Percentiles rank a stretch among this genome's conserved stretches.
phyloP scores from a whole-genome alignment of 129 eudicot species.

The Dittrichia graveolens region DNA sequence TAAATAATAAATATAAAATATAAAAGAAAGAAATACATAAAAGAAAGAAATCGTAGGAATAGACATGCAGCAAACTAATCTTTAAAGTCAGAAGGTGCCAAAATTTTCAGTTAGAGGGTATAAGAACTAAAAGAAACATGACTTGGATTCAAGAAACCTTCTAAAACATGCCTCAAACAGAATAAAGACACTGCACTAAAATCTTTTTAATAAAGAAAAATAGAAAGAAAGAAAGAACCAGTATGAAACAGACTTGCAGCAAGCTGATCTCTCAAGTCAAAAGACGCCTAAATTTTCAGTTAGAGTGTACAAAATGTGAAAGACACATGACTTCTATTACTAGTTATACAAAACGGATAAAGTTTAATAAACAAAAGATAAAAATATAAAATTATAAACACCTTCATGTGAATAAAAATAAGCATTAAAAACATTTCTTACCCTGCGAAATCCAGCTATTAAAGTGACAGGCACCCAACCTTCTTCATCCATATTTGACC shows the following conservation, averaged over 20 bases:
- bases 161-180: no score
- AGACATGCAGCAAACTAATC: background rate
- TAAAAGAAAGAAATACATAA: background rate
- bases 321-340: no score
- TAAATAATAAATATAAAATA: background rate
- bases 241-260: no score
- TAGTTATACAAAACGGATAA: no score
- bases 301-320: no score
- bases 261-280: no score
- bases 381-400: background rate
- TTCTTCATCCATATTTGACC: constrained; percentile 68
- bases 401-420: background rate
- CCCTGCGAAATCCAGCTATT: constrained; percentile 70
- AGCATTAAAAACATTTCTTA: constrained; percentile 42
- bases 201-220: background rate
- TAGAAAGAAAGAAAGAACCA: background rate
- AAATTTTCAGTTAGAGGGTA: background rate
- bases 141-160: background rate
- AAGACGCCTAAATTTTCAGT: no score
- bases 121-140: background rate
- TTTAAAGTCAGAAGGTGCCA: constrained; percentile 8
- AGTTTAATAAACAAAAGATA: background rate
- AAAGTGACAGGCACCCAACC: constrained; percentile 72
- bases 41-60: background rate
- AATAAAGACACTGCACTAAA: no score